Conservation (phyloP, 78 protist species). For the Corallochytrium limacisporum region DNA sequence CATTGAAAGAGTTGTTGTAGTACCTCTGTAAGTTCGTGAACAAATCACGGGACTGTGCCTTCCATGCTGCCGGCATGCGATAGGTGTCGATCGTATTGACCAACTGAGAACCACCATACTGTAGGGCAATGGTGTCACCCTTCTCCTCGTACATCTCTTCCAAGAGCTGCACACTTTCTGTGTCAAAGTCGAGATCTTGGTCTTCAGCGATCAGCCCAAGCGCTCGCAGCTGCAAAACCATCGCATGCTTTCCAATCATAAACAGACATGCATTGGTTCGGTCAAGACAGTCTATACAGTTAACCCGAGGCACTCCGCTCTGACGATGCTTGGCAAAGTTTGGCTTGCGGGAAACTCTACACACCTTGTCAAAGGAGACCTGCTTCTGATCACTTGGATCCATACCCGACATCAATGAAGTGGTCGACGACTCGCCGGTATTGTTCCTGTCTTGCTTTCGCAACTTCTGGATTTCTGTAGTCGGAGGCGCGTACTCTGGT, state of each 20-base stretch:
- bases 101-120: conserved; percentile 67
- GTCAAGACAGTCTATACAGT: conserved; percentile 97
- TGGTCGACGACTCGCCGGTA: no score
- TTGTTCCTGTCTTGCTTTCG: no score
- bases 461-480: background rate
- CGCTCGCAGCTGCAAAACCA: conserved; percentile 58
- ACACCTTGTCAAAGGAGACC: no score
- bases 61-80: conserved; percentile 13
- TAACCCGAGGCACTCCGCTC: conserved; percentile 76
- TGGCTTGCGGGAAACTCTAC: no score
- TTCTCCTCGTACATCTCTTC: conserved; percentile 56
- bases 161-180: conserved; percentile 20
- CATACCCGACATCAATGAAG: background rate
- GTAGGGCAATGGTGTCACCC: conserved; percentile 85
- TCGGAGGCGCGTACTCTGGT: background rate
- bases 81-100: conserved; percentile 59
- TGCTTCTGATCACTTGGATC: background rate
- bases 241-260: conserved; percentile 64
- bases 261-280: conserved; percentile 91
- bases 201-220: conserved; percentile 39
- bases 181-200: background rate
- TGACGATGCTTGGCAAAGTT: background rate
- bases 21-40: conserved; percentile 44
- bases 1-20: conserved; percentile 69
- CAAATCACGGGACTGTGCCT: conserved; percentile 23